Base-by-base conservation (phyloP, 1,284 basidiomycete species). In the Leccinum fuscescens region DNA sequence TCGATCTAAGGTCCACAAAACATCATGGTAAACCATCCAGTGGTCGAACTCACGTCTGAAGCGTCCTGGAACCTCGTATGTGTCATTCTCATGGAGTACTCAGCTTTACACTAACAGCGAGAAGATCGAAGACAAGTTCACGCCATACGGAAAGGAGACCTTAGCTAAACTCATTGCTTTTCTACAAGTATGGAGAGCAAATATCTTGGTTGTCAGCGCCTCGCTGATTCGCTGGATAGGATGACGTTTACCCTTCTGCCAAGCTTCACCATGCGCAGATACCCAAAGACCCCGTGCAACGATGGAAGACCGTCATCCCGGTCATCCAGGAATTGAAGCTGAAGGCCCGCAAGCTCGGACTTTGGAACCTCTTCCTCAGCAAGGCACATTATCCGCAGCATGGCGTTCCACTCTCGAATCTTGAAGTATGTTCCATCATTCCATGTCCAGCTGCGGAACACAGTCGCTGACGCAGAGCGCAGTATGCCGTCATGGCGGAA, bases 401-500 rank as follows among this genome's bases (percentile, higher is more conserved):
- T 69, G 96, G 96, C 56, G 89, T 93, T n/a, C 89, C 91, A 14
- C 79, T 98, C 66, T 90, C 88, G 29, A 98, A 98, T 76, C 82
- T 99, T 58, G 96, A 98, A 82, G 93, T 93, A 64, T 51, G 81
- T 51, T 20, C 33, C 33, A 35, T 54, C n/a, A 22, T 55, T 22
- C n/a, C 27, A 17, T 11, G 14, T 17, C 50, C 3, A 31, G 24
- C 35, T 42, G 12, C 33, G 22, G 49, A 22, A 50, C 17, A 50
- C 17, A 20, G 44, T 22, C 9, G 17, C 42, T 62, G 29, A 71
- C 29, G 24, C 8, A 11, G 17, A 54, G 7, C 6, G 46, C 66
- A 95, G 91, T 99, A 99, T 76, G 94, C 92, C 53, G 90, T 98
- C 46, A 96, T 98, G 88, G 95, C 95, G 46, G 96, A 99, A 77